Percentiles rank a stretch among this genome's conserved stretches.
Conservation (phyloP, 306 rosid species). For the Luffa aegyptiaca region DNA sequence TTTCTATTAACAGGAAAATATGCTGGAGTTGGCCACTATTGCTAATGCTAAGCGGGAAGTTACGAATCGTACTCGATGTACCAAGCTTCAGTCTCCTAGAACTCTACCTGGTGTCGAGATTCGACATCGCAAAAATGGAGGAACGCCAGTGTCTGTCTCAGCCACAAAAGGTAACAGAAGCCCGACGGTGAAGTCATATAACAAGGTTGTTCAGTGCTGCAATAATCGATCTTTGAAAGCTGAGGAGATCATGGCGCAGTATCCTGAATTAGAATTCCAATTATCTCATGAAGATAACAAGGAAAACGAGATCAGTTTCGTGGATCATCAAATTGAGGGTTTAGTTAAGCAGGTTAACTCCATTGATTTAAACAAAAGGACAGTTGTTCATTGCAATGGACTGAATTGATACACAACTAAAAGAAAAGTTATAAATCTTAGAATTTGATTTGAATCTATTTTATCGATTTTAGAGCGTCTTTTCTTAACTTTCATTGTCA, state of each 20-base stretch:
- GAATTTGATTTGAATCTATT: not conserved
- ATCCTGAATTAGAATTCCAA: not conserved
- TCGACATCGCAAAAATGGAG: not conserved
- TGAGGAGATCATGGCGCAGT: not conserved
- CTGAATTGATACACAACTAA: not conserved
- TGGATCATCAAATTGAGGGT: conserved; percentile 12
- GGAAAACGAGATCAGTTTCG: conserved; percentile 12
- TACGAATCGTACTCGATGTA: conserved; percentile 5
- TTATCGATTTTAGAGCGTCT: too few species aligned
- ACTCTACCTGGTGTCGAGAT: not conserved
- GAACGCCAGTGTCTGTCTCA: not conserved
- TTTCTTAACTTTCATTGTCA: too few species aligned
- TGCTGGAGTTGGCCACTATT: not conserved
- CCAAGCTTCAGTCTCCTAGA: conserved; percentile 5
- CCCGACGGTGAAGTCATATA: not conserved
- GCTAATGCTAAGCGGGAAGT: not conserved
- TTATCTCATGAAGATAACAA: not conserved
- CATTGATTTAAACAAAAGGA: not conserved
- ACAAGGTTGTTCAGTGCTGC: not conserved
- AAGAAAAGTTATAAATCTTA: too few species aligned
- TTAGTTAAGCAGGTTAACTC: conserved; percentile 11
- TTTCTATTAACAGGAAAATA: conserved; percentile 20
- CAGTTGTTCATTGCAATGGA: not conserved
- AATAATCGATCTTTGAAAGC: not conserved
- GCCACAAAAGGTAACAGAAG: not conserved